Base-by-base conservation (phyloP, 768 basidiomycete genomes). In the Auricularia heimuer region DNA sequence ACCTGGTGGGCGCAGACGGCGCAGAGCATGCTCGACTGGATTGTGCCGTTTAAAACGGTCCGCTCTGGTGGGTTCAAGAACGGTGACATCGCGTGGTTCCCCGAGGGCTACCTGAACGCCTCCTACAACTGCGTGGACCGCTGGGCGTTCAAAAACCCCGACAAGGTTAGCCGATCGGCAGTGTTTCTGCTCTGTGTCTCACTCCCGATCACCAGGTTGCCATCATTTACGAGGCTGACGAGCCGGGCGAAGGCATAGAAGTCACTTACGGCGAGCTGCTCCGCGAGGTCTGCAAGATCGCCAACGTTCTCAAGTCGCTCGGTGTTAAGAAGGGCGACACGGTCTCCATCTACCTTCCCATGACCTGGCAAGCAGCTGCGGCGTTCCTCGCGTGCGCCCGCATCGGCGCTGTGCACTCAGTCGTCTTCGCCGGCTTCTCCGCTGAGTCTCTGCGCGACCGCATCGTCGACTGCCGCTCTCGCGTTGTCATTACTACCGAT, bases 191-290 rank as follows among this genome's bases (percentile, higher is more conserved):
- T 51, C 61, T 64, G 39, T 51, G 24, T n/a, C 62, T n/a, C 54
- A 34, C 18, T 37, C 10, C 54, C 54, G 54, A 39, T 18, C 35
- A n/a, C 3, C 33, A 94, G 90, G 86, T 88, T 34, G 96, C 96
- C 35, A 97, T 98, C 77, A 94, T 98, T 75, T 99, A 95, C 79
- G 96, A 99, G 75, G 95, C 94, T 1, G 96, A 99, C 71, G 96
- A 99, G 74, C 90, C 94, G 0, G 86, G 82, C 64, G 82, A 92
- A 60, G 90, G 92, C 61, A 74, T 84, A 66, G 81, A 88, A 60
- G 81, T 98, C 74, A 80, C 87, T 29, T 99, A 90, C 74, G 81
- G 83, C 18, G 85, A 97, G 73, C 89, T 99, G 64, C 83, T 98
- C 54, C 88, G 85, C 65, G 93, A 98, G 74, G 95, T 97, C 36